Evolutionary conservation across 768 basidiomycete species (phyloP).

Genomic region (Auriscalpium microsporum): DNA sequence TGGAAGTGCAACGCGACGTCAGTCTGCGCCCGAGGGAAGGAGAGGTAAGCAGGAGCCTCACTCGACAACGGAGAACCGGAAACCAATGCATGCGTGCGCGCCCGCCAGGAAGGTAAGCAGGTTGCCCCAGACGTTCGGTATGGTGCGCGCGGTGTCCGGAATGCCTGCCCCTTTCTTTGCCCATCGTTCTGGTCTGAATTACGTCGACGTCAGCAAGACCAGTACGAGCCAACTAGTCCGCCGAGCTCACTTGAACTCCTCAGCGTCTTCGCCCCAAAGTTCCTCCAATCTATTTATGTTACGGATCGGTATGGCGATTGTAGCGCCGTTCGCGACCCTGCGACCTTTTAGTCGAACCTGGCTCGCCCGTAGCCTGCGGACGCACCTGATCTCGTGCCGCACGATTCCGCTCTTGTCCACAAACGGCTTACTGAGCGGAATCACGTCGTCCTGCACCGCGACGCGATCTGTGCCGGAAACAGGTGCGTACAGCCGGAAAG

Average conservation of each 20-base stretch:
- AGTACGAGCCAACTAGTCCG: background rate
- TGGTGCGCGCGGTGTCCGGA: slow-evolving; percentile 2
- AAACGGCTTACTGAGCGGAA: slow-evolving; percentile 12
- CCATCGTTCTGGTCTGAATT: slow-evolving; percentile 15
- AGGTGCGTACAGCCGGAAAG: slow-evolving; percentile 11
- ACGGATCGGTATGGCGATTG: slow-evolving; percentile 7
- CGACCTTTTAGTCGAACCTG: background rate
- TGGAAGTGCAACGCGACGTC: background rate
- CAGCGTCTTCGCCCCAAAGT: slow-evolving; percentile 16
- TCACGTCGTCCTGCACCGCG: slow-evolving; percentile 9
- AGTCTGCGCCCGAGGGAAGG: background rate
- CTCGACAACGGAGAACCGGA: slow-evolving; percentile 14
- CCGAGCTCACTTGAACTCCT: slow-evolving; percentile 16
- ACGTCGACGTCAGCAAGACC: background rate
- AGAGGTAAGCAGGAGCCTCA: background rate
- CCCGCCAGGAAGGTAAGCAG: slow-evolving; percentile 11
- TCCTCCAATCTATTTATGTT: slow-evolving; percentile 6
- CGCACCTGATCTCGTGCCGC: slow-evolving; percentile 11
- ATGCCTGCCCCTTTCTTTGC: slow-evolving; percentile 13
- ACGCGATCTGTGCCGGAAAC: slow-evolving; percentile 7
- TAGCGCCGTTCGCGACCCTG: slow-evolving; percentile 4
- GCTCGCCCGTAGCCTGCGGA: background rate
- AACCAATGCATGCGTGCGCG: slow-evolving; percentile 14
- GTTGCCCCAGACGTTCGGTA: slow-evolving; percentile 10
- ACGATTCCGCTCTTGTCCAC: slow-evolving; percentile 11